Percentiles rank a stretch among this genome's conserved stretches.
Conservation (phyloP, 345 rosid genomes). For the Camelina hispida region DNA sequence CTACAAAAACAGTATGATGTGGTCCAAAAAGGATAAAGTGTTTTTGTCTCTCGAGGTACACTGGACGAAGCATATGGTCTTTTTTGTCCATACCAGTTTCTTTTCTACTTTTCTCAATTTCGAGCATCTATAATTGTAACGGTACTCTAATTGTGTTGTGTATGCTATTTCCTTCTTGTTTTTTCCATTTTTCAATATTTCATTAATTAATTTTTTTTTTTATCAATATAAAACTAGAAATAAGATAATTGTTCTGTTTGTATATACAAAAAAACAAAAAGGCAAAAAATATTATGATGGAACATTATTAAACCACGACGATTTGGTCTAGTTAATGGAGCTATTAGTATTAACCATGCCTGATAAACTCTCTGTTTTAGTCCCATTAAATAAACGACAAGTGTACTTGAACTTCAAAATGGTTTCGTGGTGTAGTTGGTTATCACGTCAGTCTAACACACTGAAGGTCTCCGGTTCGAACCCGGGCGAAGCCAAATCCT, state of each 20-base stretch:
- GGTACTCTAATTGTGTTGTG: slow-evolving; percentile 8
- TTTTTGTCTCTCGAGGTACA: slow-evolving; percentile 40
- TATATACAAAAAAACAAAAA: no score
- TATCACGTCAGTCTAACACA: slow-evolving; percentile 99
- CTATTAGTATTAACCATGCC: no score
- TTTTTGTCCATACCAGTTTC: slow-evolving; percentile 26
- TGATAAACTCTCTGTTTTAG: no score
- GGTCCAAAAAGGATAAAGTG: slow-evolving; percentile 44
- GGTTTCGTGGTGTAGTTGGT: slow-evolving; percentile 99
- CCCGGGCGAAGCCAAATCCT: slow-evolving; percentile 51
- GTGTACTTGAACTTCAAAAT: fast-evolving
- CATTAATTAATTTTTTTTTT: not conserved
- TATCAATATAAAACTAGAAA: not conserved
- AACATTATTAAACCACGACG: not conserved
- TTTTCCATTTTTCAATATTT: not conserved
- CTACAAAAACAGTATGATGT: slow-evolving; percentile 40
- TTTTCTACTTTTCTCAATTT: slow-evolving; percentile 36
- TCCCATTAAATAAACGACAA: not conserved
- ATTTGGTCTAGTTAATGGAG: no score
- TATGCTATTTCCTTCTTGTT: not conserved
- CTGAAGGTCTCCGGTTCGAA: slow-evolving; percentile 97
- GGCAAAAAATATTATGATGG: not conserved
- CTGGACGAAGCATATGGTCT: slow-evolving; percentile 38
- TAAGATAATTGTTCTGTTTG: not conserved
- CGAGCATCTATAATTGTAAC: slow-evolving; percentile 40